phyloP scores from a whole-genome alignment of 805 yeast species.

The Suhomyces kilbournensis region DNA sequence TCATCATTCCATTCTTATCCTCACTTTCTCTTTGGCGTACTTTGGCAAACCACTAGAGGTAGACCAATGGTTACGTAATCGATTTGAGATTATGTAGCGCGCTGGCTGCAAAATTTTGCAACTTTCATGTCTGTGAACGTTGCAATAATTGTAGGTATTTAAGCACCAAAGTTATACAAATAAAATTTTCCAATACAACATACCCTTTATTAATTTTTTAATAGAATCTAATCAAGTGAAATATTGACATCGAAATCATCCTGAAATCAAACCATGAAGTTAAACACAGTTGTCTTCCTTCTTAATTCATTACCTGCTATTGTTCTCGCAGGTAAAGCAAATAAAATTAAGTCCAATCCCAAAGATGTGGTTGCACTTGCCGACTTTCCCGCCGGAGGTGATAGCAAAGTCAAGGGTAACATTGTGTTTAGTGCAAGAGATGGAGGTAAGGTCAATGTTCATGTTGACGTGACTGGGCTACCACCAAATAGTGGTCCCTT shows the following conservation, averaged over 20 bases:
- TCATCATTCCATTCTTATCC: background rate
- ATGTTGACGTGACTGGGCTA: slow-evolving; percentile 66
- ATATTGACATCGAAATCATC: background rate
- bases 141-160: background rate
- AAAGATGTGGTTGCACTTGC: slow-evolving; percentile 53
- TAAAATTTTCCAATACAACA: background rate
- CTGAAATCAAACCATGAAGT: background rate
- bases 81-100: background rate
- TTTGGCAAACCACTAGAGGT: background rate
- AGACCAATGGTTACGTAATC: background rate
- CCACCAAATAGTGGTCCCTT: slow-evolving; percentile 69
- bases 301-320: background rate
- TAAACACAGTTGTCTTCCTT: background rate
- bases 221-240: background rate
- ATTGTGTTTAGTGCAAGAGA: slow-evolving; percentile 56
- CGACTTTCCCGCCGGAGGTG: slow-evolving; percentile 48
- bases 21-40: background rate
- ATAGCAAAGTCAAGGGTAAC: slow-evolving; percentile 35
- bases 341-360: slow-evolving; percentile 49
- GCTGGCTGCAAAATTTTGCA: slow-evolving; percentile 1
- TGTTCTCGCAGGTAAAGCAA: slow-evolving; percentile 38
- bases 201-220: background rate
- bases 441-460: slow-evolving; percentile 61
- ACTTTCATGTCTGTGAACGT: background rate
- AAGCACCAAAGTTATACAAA: background rate